Evolutionary conservation across 169 alveolate genomes (phyloP), one percentile per base, ranked within the genome.

Genomic region (Plasmodium coatneyi): DNA sequence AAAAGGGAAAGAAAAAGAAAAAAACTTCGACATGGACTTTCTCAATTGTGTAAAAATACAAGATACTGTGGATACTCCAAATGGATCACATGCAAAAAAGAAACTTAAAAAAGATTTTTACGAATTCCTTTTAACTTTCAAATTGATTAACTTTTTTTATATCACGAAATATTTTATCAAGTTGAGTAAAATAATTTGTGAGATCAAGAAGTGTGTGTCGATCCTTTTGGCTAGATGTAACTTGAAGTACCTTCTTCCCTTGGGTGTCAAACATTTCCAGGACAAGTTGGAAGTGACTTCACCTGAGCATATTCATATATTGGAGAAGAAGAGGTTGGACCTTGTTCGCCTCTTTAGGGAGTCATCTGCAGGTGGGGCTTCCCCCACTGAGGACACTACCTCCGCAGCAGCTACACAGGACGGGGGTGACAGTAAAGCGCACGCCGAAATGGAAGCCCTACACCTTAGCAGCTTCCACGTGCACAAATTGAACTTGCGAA

Each of bases 141-240:
- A 87, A 54, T 60, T 16, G 9, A 30, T 87, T 22, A 87, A 66
- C 41, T 79, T 87, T 66, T 87, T 87, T 87, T 12, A 79, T 66
- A 49, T 87, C 19, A 87, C 93, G 25, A 87, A 79, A 66, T 87
- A 87, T 79, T 87, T 87, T 87, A 87, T 87, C 2, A 87, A 79
- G 39, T 79, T 87, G 71, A 87, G 93, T 19, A 87, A 87, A 87
- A 41, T 87, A 14, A 87, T 87, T 60, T 87, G 93, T 60, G 93
- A 87, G 71, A 87, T 87, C 2, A 56, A 66, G 49, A 87, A 87
- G 71, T 78, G 72, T 79, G 49, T 79, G 32, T 79, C 9, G n/a
- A 2, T 36, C 6, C 71, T 87, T 7, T 39, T 87, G 22, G 12
- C 30, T 4, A 86, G 66, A 56, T 25, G 34, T 12, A 83, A 83